These are phyloP conservation scores for Ophiocordyceps australis DNA, from an alignment of 2,329 filamentous ascomycete species.

Conservation along the genomic window DNA sequence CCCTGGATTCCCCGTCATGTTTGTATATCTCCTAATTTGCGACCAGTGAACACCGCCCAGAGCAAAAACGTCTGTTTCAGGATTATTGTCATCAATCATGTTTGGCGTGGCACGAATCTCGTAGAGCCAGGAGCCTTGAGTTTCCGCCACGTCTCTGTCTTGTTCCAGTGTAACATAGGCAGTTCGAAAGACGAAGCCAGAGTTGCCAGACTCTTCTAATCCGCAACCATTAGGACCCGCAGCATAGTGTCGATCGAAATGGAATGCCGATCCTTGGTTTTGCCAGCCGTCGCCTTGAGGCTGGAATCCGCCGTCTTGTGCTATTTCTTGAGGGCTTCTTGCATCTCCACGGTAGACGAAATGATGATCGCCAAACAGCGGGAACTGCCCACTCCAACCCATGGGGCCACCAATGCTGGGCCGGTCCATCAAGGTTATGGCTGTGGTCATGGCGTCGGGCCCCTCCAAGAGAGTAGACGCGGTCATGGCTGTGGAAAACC, in stretches of 20 bases:
- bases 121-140: conserved; percentile 1
- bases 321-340: conserved; percentile 1
- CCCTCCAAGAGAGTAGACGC: too few relatives aligned
- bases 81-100: conserved; percentile 1
- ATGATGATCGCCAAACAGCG: too few relatives aligned
- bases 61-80: conserved; percentile 1
- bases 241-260: not conserved
- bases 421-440: too few relatives aligned
- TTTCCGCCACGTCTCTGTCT: not conserved
- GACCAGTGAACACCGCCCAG: conserved; percentile 1
- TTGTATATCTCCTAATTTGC: conserved; percentile 1
- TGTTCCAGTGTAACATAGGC: conserved; percentile 1
- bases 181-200: not conserved
- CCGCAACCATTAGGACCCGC: conserved; percentile 1
- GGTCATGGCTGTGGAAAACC: too few relatives aligned
- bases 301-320: conserved; percentile 1
- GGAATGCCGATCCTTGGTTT: not conserved
- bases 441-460: too few relatives aligned
- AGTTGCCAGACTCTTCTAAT: not conserved
- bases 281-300: conserved; percentile 2
- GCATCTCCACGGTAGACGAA: conserved; percentile 2
- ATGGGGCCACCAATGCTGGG: too few relatives aligned
- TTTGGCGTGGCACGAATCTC: conserved; percentile 1
- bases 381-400: too few relatives aligned
- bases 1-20: not conserved